phyloP scores from a whole-genome alignment of 192 early-diverging fungal genomes.

The Bifiguratus adelaidae region DNA sequence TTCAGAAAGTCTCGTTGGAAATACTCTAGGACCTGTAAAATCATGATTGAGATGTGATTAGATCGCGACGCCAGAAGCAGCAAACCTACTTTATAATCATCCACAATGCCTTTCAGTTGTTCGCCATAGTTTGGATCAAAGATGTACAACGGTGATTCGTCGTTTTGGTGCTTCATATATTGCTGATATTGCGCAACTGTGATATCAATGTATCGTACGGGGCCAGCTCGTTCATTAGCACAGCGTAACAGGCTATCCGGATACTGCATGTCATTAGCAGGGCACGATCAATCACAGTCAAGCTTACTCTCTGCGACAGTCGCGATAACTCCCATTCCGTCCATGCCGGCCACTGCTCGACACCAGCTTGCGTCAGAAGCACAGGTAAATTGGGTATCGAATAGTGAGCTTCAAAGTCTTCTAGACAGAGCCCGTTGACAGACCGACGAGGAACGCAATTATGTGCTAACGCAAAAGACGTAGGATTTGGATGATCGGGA shows the following conservation, averaged over 20 bases:
- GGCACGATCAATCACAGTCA: background rate
- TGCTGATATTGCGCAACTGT: constrained; percentile 17
- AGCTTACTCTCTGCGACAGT: constrained; percentile 10
- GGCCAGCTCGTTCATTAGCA: constrained; percentile 19
- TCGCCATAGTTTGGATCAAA: constrained; percentile 33
- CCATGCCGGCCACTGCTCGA: constrained; percentile 30
- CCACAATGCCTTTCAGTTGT: constrained; percentile 12
- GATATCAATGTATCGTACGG: constrained; percentile 12
- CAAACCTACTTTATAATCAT: constrained; percentile 18
- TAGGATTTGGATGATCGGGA: too few relatives aligned
- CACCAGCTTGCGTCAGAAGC: constrained; percentile 21
- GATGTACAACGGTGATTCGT: constrained; percentile 29
- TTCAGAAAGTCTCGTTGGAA: constrained; percentile 26
- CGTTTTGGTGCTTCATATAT: constrained; percentile 18
- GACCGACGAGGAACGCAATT: too few relatives aligned
- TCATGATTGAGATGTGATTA: background rate
- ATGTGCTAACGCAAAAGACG: too few relatives aligned
- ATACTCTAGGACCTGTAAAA: constrained; percentile 22
- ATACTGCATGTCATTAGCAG: constrained; percentile 6
- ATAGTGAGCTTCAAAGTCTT: too few relatives aligned
- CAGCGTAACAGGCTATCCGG: constrained; percentile 16
- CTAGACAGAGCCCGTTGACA: too few relatives aligned
- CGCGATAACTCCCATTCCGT: constrained; percentile 20
- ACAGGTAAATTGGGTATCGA: constrained; percentile 20
- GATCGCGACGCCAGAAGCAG: background rate